Evolutionary conservation across 345 rosid species (phyloP).

Genomic region (Citrus trifoliata): DNA sequence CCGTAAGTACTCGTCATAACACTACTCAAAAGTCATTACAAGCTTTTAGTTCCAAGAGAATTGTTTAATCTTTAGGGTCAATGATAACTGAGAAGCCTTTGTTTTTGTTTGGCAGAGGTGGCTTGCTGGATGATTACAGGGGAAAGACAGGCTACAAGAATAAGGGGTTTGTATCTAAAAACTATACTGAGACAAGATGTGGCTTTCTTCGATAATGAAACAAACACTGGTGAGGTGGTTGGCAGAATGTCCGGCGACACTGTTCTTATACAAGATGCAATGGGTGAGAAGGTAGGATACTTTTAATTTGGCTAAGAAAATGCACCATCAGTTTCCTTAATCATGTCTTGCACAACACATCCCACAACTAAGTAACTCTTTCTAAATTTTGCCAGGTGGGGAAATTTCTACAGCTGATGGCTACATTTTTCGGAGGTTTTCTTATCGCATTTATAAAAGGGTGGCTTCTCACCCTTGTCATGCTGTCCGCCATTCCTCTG

Average conservation of each 20-base stretch:
- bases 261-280: conserved; percentile 88
- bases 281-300: conserved; percentile 84
- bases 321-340: background rate
- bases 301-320: background rate
- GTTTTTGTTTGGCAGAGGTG: conserved; percentile 55
- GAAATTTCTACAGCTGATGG: conserved; percentile 63
- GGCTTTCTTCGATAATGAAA: conserved; percentile 73
- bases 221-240: conserved; percentile 84
- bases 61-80: background rate
- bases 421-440: conserved; percentile 84
- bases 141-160: conserved; percentile 78
- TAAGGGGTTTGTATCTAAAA: conserved; percentile 63
- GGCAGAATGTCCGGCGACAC: conserved; percentile 99
- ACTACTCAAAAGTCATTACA: background rate
- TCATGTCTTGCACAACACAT: background rate
- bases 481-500: conserved; percentile 67
- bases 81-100: background rate
- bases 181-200: conserved; percentile 83
- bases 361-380: background rate
- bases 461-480: conserved; percentile 83
- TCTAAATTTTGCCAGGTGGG: conserved; percentile 56
- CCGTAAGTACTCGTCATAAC: conserved; percentile 45
- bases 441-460: conserved; percentile 67
- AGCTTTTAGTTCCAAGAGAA: background rate
- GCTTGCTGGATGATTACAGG: conserved; percentile 89